phyloP scores from a whole-genome alignment of 768 basidiomycete genomes.

The Russula brevipes region DNA sequence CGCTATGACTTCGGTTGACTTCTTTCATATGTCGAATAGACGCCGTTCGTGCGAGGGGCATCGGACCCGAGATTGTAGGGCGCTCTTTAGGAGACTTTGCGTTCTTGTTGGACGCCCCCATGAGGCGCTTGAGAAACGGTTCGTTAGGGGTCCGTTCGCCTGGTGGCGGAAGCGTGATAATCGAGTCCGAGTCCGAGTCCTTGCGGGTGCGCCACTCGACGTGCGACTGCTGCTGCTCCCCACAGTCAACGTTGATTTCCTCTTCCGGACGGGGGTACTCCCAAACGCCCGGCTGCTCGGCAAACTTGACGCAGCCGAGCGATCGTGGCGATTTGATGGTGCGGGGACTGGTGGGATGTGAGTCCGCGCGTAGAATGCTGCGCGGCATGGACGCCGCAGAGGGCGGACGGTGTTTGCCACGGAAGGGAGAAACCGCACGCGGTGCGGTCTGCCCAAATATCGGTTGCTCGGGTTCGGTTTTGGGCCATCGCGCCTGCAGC shows the following conservation, averaged over 20 bases:
- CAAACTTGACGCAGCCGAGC: constrained; percentile 26
- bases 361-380: constrained; percentile 25
- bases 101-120: constrained; percentile 23
- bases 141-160: constrained; percentile 23
- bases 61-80: constrained; percentile 34
- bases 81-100: constrained; percentile 23
- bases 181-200: constrained; percentile 21
- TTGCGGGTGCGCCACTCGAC: constrained; percentile 12
- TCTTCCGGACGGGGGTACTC: constrained; percentile 18
- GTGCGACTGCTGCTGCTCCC: background rate
- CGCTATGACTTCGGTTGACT: constrained; percentile 17
- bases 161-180: constrained; percentile 29
- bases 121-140: constrained; percentile 27
- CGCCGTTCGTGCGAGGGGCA: constrained; percentile 28
- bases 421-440: constrained; percentile 24
- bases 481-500: constrained; percentile 25
- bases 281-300: constrained; percentile 18
- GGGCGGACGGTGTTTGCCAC: constrained; percentile 19
- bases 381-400: constrained; percentile 23
- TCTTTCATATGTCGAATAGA: constrained; percentile 23
- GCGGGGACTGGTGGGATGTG: constrained; percentile 10
- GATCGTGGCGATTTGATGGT: constrained; percentile 17
- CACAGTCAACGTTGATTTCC: background rate
- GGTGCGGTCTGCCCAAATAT: constrained; percentile 27
- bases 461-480: constrained; percentile 23